Evolutionary conservation across 2,329 filamentous ascomycete species (phyloP).

Genomic region (Coleophoma crateriformis): DNA sequence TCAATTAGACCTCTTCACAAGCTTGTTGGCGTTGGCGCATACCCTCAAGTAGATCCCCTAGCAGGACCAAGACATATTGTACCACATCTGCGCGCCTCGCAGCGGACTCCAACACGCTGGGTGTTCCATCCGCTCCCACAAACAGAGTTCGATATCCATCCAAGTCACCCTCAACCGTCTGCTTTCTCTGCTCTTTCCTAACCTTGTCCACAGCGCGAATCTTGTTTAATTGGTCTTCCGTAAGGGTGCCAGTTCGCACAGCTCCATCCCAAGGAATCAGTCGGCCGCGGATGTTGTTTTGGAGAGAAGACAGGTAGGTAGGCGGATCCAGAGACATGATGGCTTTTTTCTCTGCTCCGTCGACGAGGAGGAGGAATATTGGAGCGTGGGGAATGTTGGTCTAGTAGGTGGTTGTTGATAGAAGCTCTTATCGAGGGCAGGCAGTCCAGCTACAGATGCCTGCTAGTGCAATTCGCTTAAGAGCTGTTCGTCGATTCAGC

Average conservation of each 20-base stretch:
- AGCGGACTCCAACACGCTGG: conserved; percentile 75
- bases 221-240: conserved; percentile 87
- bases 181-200: conserved; percentile 81
- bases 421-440: conserved; percentile 20
- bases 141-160: conserved; percentile 77
- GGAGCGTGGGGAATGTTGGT: conserved; percentile 9
- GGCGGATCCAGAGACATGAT: conserved; percentile 87
- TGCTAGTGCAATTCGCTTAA: too few relatives aligned
- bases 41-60: conserved; percentile 86
- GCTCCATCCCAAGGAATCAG: conserved; percentile 98
- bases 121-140: conserved; percentile 65
- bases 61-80: conserved; percentile 88
- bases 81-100: conserved; percentile 84
- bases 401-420: conserved; percentile 3
- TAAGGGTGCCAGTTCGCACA: conserved; percentile 87
- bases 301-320: conserved; percentile 79
- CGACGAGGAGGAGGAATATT: conserved; percentile 3
- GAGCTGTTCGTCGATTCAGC: too few relatives aligned
- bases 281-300: conserved; percentile 94
- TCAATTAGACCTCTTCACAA: too few relatives aligned
- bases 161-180: conserved; percentile 75
- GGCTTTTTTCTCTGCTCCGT: conserved; percentile 14
- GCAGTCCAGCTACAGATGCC: too few relatives aligned
- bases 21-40: conserved; percentile 21
- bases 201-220: conserved; percentile 97